Evolutionary conservation across 2,329 filamentous ascomycete genomes (phyloP).

Genomic region (Thelonectria blattea): DNA sequence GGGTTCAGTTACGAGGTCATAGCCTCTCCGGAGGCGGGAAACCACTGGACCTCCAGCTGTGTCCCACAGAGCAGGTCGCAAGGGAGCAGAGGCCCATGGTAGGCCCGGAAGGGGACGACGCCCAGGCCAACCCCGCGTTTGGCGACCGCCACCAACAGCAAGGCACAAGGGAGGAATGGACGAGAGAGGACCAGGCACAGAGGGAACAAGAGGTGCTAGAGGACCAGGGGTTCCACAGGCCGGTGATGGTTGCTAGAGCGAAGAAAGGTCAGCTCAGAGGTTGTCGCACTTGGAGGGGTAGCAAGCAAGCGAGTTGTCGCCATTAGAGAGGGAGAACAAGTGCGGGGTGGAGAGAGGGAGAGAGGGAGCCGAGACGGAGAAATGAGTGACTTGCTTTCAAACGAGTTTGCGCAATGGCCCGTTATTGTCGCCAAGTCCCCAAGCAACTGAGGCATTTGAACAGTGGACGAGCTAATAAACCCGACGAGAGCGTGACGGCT

Average conservation of each 20-base stretch:
- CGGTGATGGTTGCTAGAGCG: constrained; percentile 10
- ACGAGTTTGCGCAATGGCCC: too few species aligned
- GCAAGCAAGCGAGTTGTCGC: not conserved
- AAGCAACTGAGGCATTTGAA: constrained; percentile 21
- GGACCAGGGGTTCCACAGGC: constrained; percentile 2
- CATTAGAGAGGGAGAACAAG: not conserved
- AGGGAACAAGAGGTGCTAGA: not conserved
- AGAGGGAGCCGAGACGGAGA: not conserved
- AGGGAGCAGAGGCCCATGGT: not conserved
- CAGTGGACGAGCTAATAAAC: not conserved
- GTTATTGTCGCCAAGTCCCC: constrained; percentile 2
- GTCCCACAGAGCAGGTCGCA: not conserved
- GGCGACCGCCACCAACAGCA: constrained; percentile 24
- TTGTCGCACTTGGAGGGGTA: constrained; percentile 13
- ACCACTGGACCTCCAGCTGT: too few species aligned
- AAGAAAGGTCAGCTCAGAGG: not conserved
- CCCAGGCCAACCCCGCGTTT: constrained; percentile 37
- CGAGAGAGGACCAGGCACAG: constrained; percentile 13
- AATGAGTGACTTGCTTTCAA: not conserved
- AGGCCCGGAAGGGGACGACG: not conserved
- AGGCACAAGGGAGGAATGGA: not conserved
- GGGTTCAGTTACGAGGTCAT: constrained; percentile 4
- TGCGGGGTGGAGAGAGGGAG: constrained; percentile 1
- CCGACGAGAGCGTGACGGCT: constrained; percentile 1
- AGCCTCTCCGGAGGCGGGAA: not conserved